phyloP scores from a whole-genome alignment of 2,329 filamentous ascomycete species.

The Aurifilum marmelostoma region DNA sequence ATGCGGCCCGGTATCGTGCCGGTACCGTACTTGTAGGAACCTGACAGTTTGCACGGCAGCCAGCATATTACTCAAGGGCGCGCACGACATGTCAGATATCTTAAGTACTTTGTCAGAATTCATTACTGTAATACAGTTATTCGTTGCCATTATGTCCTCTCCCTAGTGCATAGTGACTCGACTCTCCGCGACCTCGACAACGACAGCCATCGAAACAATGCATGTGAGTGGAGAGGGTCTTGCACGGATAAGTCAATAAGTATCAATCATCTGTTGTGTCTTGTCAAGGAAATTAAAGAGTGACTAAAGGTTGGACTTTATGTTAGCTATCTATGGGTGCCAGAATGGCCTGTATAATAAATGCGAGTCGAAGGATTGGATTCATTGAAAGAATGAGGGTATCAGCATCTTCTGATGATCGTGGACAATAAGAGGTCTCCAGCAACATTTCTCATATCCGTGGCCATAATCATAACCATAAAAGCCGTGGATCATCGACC shows the following conservation, averaged over 20 bases:
- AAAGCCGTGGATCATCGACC: not conserved
- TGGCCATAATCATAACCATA: not conserved
- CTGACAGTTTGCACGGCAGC: not conserved
- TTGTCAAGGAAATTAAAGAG: not conserved
- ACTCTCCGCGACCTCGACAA: not conserved
- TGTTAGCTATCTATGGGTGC: not conserved
- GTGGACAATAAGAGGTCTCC: not conserved
- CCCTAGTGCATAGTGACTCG: not conserved
- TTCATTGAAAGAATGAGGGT: too few species aligned
- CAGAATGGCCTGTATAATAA: not conserved
- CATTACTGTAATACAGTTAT: too few species aligned
- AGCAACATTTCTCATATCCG: not conserved
- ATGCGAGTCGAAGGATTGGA: not conserved
- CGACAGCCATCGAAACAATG: not conserved
- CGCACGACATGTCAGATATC: not conserved
- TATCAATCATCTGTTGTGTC: not conserved
- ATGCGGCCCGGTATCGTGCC: constrained; percentile 1
- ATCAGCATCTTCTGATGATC: not conserved
- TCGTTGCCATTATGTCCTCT: not conserved
- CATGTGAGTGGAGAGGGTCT: not conserved
- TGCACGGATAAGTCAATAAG: not conserved
- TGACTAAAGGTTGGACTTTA: not conserved
- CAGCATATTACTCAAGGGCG: not conserved
- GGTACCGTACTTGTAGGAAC: too few species aligned
- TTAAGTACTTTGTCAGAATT: not conserved